phyloP scores from a whole-genome alignment of 148 eudicot species.

The Camellia sinensis region DNA sequence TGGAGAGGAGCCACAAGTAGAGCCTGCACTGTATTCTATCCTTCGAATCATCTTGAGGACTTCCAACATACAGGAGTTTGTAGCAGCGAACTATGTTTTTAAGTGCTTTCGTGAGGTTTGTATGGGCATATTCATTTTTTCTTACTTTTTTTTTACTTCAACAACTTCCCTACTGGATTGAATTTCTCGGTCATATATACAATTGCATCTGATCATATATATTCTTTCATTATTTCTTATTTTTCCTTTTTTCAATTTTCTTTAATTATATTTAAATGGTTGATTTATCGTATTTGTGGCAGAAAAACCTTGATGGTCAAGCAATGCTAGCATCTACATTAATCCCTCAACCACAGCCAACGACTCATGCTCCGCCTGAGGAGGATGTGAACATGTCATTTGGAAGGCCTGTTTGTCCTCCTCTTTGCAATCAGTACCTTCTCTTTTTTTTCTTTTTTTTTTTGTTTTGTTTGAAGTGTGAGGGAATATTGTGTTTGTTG shows the following conservation, averaged over 20 bases:
- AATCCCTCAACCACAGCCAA: constrained; percentile 69
- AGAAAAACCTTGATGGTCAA: constrained; percentile 90
- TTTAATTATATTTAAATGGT: constrained; percentile 11
- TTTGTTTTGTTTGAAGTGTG: no score
- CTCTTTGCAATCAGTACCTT: neutral
- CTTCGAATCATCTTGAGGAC: constrained; percentile 85
- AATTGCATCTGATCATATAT: neutral
- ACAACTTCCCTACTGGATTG: neutral
- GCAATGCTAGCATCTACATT: constrained; percentile 75
- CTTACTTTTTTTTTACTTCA: constrained; percentile 1
- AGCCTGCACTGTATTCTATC: constrained; percentile 81
- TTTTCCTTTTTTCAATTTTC: neutral
- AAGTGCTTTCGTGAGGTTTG: constrained; percentile 90
- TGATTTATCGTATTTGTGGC: constrained; percentile 25
- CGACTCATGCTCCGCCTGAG: constrained; percentile 47
- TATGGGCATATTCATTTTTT: neutral
- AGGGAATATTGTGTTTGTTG: neutral
- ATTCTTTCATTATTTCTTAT: neutral
- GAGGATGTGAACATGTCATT: constrained; percentile 93
- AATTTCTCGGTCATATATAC: neutral
- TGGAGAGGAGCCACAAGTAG: constrained; percentile 81
- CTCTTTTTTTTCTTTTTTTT: no score
- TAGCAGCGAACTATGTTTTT: constrained; percentile 84
- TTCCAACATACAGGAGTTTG: constrained; percentile 80
- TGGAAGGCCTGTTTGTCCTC: constrained; percentile 66